These are phyloP conservation scores for Fusarium setosum DNA, from an alignment of 2,329 filamentous ascomycete genomes.

Conservation along the genomic window DNA sequence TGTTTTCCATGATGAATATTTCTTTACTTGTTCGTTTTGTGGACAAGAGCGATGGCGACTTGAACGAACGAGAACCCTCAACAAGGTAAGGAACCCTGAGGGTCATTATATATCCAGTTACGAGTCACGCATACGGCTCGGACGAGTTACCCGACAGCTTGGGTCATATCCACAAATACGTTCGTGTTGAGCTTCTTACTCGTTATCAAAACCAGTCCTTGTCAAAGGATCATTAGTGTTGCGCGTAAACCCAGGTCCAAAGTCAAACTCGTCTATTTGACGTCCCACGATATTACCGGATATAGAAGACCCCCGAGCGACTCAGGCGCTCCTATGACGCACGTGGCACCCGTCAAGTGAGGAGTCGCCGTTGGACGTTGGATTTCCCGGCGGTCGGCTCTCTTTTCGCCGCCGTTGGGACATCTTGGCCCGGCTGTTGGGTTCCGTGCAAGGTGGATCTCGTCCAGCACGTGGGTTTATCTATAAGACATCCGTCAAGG, in stretches of 20 bases:
- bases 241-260: too few relatives aligned
- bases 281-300: neutral
- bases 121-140: neutral
- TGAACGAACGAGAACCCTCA: neutral
- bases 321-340: neutral
- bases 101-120: neutral
- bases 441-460: neutral
- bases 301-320: neutral
- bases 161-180: neutral
- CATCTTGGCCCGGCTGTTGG: neutral
- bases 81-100: neutral
- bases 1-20: neutral
- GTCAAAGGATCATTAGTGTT: neutral
- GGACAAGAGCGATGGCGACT: neutral
- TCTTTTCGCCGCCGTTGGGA: neutral
- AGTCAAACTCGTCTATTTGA: neutral
- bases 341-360: neutral
- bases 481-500: neutral
- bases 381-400: neutral
- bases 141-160: neutral
- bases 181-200: neutral
- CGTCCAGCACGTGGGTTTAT: neutral
- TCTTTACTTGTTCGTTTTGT: too few relatives aligned
- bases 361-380: neutral
- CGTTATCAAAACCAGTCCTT: neutral